Evolutionary conservation across 805 yeast species (phyloP).

Genomic region (Kuraishia capsulata): DNA sequence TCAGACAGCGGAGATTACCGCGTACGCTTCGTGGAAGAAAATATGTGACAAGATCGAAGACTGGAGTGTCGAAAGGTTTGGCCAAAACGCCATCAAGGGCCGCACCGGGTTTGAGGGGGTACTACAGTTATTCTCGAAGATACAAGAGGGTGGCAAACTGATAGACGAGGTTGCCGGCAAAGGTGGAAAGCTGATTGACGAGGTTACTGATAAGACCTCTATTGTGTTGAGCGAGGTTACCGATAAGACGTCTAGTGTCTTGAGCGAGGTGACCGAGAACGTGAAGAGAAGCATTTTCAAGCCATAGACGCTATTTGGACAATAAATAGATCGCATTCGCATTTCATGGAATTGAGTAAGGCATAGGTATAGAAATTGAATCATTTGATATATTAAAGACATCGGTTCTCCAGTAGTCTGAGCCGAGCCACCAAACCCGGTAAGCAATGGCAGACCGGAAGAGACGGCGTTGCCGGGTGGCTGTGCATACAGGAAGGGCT

Average conservation of each 20-base stretch:
- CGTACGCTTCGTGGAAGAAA: constrained; percentile 61
- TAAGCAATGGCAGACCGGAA: no score
- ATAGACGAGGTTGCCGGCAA: constrained; percentile 8
- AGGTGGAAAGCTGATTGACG: constrained; percentile 6
- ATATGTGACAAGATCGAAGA: constrained; percentile 82
- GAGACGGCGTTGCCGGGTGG: no score
- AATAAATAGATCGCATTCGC: neutral
- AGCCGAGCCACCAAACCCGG: no score
- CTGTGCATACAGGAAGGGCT: no score
- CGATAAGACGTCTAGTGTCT: constrained; percentile 13
- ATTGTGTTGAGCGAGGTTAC: constrained; percentile 14
- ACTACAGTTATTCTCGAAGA: constrained; percentile 31
- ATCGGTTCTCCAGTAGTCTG: no score
- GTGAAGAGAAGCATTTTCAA: constrained; percentile 11
- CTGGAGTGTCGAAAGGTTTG: constrained; percentile 84
- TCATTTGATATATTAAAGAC: no score
- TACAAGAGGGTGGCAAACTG: no score
- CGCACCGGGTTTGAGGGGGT: constrained; percentile 80
- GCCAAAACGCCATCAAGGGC: constrained; percentile 80
- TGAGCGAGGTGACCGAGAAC: constrained; percentile 15
- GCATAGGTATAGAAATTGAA: no score
- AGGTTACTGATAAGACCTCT: constrained; percentile 15
- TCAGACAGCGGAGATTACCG: constrained; percentile 85
- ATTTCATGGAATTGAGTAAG: neutral
- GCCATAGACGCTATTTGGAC: neutral